Conservation (phyloP, 139 green algal species). For the Tetraselmis striata region DNA sequence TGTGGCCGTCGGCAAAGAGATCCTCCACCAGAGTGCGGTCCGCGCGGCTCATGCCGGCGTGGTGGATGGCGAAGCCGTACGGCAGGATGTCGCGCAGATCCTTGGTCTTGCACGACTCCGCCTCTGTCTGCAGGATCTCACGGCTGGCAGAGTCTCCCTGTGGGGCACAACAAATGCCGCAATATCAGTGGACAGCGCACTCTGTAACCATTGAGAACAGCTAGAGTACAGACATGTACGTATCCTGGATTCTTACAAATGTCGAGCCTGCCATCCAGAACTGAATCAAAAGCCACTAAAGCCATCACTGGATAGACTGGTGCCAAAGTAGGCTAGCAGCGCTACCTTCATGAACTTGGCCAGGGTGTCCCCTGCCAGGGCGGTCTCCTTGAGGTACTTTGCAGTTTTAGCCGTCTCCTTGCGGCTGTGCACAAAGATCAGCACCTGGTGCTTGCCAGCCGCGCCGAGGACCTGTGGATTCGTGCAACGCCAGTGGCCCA, state of each 20-base stretch:
- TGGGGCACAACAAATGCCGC: not conserved
- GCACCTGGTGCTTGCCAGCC: slow-evolving; percentile 89
- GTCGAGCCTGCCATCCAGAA: too few species aligned
- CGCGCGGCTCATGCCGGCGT: slow-evolving; percentile 86
- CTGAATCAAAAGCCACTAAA: too few species aligned
- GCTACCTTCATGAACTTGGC: slow-evolving; percentile 75
- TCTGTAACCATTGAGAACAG: too few species aligned
- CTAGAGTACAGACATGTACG: too few species aligned
- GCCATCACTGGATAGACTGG: too few species aligned
- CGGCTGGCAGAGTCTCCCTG: slow-evolving; percentile 69
- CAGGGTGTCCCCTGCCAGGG: slow-evolving; percentile 66
- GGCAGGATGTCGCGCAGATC: slow-evolving; percentile 90
- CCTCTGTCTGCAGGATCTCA: slow-evolving; percentile 87
- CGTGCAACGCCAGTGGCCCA: too few species aligned
- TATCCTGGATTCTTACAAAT: too few species aligned
- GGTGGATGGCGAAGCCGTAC: slow-evolving; percentile 94
- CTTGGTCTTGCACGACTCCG: slow-evolving; percentile 70
- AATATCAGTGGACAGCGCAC: too few species aligned
- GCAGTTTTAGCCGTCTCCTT: slow-evolving; percentile 98
- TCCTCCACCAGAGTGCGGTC: slow-evolving; percentile 96
- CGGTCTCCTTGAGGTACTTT: slow-evolving; percentile 78
- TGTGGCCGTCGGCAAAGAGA: slow-evolving; percentile 92
- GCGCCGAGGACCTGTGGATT: slow-evolving; percentile 74
- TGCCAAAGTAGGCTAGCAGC: too few species aligned
- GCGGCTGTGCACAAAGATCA: slow-evolving; percentile 96